Conservation (phyloP, 768 basidiomycete genomes). For the Boletus rubescentipes region DNA sequence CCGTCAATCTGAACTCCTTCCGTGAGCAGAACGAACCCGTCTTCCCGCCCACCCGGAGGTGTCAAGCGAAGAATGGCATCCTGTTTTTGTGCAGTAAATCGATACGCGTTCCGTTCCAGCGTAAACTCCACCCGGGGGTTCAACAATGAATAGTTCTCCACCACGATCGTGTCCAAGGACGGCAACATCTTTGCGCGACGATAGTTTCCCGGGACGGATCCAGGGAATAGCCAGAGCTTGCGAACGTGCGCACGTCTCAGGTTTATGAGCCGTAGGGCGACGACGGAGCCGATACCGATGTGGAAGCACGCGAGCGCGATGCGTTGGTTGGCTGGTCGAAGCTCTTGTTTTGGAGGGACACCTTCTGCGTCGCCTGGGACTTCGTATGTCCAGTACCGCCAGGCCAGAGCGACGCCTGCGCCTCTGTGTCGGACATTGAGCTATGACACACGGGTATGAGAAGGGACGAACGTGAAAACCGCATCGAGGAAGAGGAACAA, state of each 20-base stretch:
- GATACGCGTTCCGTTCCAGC: constrained; percentile 25
- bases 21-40: constrained; percentile 21
- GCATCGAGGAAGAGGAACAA: constrained; percentile 29
- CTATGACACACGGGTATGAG: background rate
- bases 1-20: constrained; percentile 29
- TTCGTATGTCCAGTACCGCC: constrained; percentile 29
- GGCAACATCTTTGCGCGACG: constrained; percentile 18
- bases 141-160: constrained; percentile 22
- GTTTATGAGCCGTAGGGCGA: constrained; percentile 28
- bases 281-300: constrained; percentile 27
- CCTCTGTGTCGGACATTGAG: constrained; percentile 15
- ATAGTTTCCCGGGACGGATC: constrained; percentile 22
- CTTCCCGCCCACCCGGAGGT: constrained; percentile 12
- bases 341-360: constrained; percentile 17
- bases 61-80: constrained; percentile 22
- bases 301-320: constrained; percentile 29
- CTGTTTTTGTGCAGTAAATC: constrained; percentile 19
- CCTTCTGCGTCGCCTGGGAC: constrained; percentile 15
- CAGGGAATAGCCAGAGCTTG: constrained; percentile 32
- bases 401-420: constrained; percentile 26
- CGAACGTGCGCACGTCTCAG: constrained; percentile 29
- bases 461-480: constrained; percentile 29
- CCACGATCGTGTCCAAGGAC: constrained; percentile 26
- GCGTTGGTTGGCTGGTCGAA: constrained; percentile 32
- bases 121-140: constrained; percentile 25